A percentile compares a stretch with the other conserved stretches of the same genome.
Conservation (phyloP, 1,139 yeast genomes). For the Debaryomyces singareniensis region DNA sequence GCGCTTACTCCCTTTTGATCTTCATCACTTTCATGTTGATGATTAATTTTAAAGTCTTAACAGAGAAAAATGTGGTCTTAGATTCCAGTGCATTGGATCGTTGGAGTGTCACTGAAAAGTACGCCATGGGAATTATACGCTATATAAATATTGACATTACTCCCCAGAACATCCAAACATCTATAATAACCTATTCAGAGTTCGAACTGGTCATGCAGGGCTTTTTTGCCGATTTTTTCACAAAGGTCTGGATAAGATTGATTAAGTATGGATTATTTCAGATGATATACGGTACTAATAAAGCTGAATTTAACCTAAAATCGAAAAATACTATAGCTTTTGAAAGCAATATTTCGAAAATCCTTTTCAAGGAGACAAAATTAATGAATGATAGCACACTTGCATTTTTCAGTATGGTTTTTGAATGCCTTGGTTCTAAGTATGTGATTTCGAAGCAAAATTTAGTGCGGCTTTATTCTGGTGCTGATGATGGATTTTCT, state of each 20-base stretch:
- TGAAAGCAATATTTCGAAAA: not conserved
- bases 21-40: slow-evolving; percentile 38
- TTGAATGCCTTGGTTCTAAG: slow-evolving; percentile 13
- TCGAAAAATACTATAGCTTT: too few species aligned
- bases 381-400: slow-evolving; percentile 35
- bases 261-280: too few species aligned
- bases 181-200: slow-evolving; percentile 23
- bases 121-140: slow-evolving; percentile 33
- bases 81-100: slow-evolving; percentile 10
- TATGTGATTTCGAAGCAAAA: slow-evolving; percentile 28
- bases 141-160: slow-evolving; percentile 34
- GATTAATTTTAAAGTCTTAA: slow-evolving; percentile 11
- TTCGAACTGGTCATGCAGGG: too few species aligned
- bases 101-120: slow-evolving; percentile 30
- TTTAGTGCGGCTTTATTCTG: slow-evolving; percentile 61
- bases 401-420: slow-evolving; percentile 33
- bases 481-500: slow-evolving; percentile 76
- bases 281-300: too few species aligned
- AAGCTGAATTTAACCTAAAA: too few species aligned
- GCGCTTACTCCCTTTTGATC: slow-evolving; percentile 27
- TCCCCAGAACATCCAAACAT: slow-evolving; percentile 11
- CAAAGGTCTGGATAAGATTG: too few species aligned
- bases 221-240: too few species aligned
- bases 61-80: slow-evolving; percentile 3
- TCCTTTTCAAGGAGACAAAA: slow-evolving; percentile 27